These are phyloP conservation scores for Cercospora zeina DNA, from an alignment of 2,329 filamentous ascomycete genomes.

Conservation along the genomic window DNA sequence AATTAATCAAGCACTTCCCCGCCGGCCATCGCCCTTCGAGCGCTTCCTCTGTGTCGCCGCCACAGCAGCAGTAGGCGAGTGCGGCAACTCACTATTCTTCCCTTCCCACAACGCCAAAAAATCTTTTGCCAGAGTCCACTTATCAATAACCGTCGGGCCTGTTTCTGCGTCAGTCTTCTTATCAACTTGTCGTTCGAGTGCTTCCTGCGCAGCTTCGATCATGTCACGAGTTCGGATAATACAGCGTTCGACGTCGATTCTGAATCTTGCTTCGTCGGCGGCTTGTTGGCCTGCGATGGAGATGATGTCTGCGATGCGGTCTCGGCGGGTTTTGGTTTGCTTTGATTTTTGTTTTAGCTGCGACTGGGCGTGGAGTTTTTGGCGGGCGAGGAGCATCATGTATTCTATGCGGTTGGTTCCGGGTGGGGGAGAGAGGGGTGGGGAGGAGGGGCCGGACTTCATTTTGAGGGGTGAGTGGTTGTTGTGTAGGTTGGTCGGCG, in stretches of 20 bases:
- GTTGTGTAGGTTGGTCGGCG: not conserved
- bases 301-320: not conserved
- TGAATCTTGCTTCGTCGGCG: not conserved
- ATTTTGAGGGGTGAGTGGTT: not conserved
- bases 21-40: not conserved
- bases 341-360: too few relatives aligned
- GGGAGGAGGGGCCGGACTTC: not conserved
- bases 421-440: not conserved
- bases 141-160: not conserved
- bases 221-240: not conserved
- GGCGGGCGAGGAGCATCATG: not conserved
- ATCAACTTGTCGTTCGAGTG: not conserved
- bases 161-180: not conserved
- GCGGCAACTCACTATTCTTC: not conserved
- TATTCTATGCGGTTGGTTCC: constrained; percentile 1
- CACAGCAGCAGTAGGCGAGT: not conserved
- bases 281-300: not conserved
- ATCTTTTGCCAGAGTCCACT: not conserved
- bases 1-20: too few relatives aligned
- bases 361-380: not conserved
- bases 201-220: not conserved
- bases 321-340: not conserved
- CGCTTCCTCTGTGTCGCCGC: not conserved
- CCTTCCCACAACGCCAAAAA: not conserved
- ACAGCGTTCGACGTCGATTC: not conserved